Conservation (phyloP, 371 early-diverging fungal genomes). For the Phascolomyces articulosus region DNA sequence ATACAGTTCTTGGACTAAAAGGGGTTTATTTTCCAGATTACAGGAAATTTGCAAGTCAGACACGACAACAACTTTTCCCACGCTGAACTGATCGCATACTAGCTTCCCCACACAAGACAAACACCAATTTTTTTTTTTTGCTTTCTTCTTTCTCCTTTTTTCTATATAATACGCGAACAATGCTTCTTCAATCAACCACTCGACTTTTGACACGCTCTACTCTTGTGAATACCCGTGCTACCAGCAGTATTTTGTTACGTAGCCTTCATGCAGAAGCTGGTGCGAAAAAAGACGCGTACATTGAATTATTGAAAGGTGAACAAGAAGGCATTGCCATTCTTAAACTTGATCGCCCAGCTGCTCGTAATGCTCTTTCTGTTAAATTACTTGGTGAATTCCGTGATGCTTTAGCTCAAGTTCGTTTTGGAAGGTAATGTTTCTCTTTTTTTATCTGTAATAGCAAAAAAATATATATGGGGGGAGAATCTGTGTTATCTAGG, state of each 20-base stretch:
- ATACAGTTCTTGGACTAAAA: too few relatives aligned
- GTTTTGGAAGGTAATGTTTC: slow-evolving; percentile 60
- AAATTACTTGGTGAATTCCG: slow-evolving; percentile 78
- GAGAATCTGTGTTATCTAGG: too few relatives aligned
- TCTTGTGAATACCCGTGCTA: not conserved
- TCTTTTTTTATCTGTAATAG: too few relatives aligned
- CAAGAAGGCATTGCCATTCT: slow-evolving; percentile 82
- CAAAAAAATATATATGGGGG: too few relatives aligned
- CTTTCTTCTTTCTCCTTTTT: not conserved
- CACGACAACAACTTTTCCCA: not conserved
- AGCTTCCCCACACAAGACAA: not conserved
- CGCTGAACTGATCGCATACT: not conserved
- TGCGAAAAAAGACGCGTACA: slow-evolving; percentile 58
- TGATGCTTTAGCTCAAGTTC: slow-evolving; percentile 64
- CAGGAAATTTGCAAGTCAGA: too few relatives aligned
- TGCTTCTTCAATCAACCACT: not conserved
- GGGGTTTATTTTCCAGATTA: too few relatives aligned
- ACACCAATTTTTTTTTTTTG: not conserved
- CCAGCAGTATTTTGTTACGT: slow-evolving; percentile 1
- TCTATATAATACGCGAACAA: not conserved
- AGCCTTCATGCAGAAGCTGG: slow-evolving; percentile 15
- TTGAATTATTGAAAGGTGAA: slow-evolving; percentile 61
- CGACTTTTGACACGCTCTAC: not conserved
- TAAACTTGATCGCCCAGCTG: slow-evolving; percentile 84
- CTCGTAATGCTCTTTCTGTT: slow-evolving; percentile 90